Conservation (phyloP, 768 basidiomycete genomes). For the Suillus plorans region DNA sequence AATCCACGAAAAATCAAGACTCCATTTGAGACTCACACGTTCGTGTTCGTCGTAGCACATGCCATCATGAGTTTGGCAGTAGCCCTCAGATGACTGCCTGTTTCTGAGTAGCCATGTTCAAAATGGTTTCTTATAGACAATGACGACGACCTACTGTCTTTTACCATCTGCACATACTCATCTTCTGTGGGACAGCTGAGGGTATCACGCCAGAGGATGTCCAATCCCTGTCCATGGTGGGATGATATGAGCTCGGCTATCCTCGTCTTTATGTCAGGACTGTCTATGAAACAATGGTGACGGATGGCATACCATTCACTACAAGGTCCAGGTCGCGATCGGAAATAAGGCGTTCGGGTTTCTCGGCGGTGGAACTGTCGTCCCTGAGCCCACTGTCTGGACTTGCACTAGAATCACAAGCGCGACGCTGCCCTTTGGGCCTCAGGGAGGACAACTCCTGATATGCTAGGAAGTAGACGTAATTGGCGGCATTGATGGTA, state of each 20-base stretch:
- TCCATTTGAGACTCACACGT: slow-evolving; percentile 44
- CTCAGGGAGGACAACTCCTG: slow-evolving; percentile 59
- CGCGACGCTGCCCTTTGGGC: not conserved
- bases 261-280: not conserved
- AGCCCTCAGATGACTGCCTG: slow-evolving; percentile 86
- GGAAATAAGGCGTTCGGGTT: slow-evolving; percentile 22
- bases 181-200: slow-evolving; percentile 86
- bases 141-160: slow-evolving; percentile 72
- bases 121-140: not conserved
- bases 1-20: not conserved
- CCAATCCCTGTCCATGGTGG: slow-evolving; percentile 89
- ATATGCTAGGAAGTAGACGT: slow-evolving; percentile 89
- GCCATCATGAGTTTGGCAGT: slow-evolving; percentile 97
- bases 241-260: slow-evolving; percentile 64
- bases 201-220: slow-evolving; percentile 88
- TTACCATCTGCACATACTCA: slow-evolving; percentile 91
- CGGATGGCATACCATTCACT: slow-evolving; percentile 56
- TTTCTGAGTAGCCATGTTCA: slow-evolving; percentile 51
- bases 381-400: not conserved
- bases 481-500: slow-evolving; percentile 93
- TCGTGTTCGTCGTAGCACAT: slow-evolving; percentile 54
- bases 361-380: not conserved
- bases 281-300: not conserved
- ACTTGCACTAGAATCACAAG: not conserved
- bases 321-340: slow-evolving; percentile 57